Conservation (phyloP, 306 rosid species). For the Pyrus betulifolia region DNA sequence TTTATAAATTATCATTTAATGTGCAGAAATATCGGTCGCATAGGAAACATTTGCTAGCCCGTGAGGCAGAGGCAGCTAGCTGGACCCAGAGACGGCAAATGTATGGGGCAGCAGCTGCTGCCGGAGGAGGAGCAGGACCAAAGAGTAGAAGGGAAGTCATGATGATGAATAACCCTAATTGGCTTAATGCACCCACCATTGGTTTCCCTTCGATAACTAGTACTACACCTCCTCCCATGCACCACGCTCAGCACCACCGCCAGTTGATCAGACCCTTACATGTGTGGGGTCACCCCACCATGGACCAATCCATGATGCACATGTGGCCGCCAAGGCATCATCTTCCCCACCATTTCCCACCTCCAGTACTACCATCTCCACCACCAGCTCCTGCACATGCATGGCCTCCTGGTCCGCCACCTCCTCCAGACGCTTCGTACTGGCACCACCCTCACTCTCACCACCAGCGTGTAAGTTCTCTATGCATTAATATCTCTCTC, state of each 20-base stretch:
- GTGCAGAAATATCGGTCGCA: constrained; percentile 86
- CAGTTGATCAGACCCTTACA: constrained; percentile 78
- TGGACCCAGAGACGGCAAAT: constrained; percentile 72
- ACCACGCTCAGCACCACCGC: constrained; percentile 9
- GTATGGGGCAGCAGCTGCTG: constrained; percentile 20
- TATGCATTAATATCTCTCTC: neutral
- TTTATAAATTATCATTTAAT: neutral
- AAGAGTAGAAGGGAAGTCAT: constrained; percentile 19
- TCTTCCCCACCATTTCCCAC: constrained; percentile 24
- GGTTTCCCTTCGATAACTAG: constrained; percentile 53
- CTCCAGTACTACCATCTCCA: constrained; percentile 18
- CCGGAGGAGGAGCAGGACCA: constrained; percentile 13
- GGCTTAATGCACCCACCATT: constrained; percentile 54
- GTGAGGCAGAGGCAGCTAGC: constrained; percentile 91
- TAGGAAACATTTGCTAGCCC: constrained; percentile 81
- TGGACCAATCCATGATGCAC: constrained; percentile 54
- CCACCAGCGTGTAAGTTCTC: constrained; percentile 38
- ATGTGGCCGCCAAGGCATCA: constrained; percentile 58
- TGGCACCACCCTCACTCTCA: constrained; percentile 47
- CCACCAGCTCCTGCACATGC: constrained; percentile 12
- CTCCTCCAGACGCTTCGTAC: constrained; percentile 44
- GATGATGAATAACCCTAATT: constrained; percentile 5
- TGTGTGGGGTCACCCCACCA: constrained; percentile 91
- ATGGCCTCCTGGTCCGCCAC: constrained; percentile 36
- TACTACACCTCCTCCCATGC: constrained; percentile 9